Conservation (phyloP, 2,329 filamentous ascomycete species). For the Amphichorda felina region DNA sequence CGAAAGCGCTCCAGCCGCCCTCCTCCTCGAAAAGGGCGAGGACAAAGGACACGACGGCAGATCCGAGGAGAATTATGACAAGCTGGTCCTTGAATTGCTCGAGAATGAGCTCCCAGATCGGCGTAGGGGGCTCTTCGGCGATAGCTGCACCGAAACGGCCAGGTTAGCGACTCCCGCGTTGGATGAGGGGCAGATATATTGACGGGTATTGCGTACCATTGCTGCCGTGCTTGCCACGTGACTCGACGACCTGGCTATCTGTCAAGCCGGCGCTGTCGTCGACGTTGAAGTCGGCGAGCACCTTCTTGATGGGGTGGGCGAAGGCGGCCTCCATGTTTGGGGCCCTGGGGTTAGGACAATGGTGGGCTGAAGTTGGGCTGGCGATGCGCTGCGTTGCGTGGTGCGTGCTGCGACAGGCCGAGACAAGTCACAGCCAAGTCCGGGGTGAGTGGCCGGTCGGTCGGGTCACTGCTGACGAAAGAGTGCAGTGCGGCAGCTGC, state of each 20-base stretch:
- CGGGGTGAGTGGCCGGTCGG: not conserved
- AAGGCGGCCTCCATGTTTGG: conserved; percentile 50
- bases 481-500: too few species aligned
- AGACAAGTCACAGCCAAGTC: not conserved
- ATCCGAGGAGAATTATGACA: conserved; percentile 86
- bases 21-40: conserved; percentile 87
- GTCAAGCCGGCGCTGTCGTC: conserved; percentile 42
- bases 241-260: conserved; percentile 43
- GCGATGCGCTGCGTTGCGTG: not conserved
- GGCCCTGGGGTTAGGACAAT: not conserved
- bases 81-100: conserved; percentile 99
- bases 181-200: conserved; percentile 1
- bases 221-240: conserved; percentile 48
- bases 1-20: conserved; percentile 93
- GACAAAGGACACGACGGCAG: conserved; percentile 85
- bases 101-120: conserved; percentile 89
- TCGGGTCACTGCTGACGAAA: conserved; percentile 1
- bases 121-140: conserved; percentile 85
- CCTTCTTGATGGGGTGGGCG: conserved; percentile 41
- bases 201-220: conserved; percentile 40
- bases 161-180: conserved; percentile 3
- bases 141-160: conserved; percentile 32
- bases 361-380: not conserved
- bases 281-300: conserved; percentile 47
- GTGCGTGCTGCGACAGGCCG: not conserved